Conservation (phyloP, 805 yeast genomes). For the Kodamaea neixiangensis region DNA sequence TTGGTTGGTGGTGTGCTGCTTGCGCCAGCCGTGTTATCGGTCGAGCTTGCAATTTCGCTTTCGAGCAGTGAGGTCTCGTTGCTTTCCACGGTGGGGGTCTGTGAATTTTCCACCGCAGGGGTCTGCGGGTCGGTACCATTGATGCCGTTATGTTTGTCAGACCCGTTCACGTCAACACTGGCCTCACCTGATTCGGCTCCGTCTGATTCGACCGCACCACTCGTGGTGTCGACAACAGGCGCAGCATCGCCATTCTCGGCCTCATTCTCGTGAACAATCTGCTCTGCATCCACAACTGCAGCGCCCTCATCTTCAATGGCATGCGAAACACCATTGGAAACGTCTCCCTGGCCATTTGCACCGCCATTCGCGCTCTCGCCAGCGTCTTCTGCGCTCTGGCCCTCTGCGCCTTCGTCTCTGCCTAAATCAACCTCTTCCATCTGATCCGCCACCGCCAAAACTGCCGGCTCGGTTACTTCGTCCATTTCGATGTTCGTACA, state of each 20-base stretch:
- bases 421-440: constrained; percentile 3
- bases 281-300: not conserved
- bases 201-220: not conserved
- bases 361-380: not conserved
- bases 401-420: not conserved
- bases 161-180: too few species aligned
- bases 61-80: not conserved
- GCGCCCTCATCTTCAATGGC: not conserved
- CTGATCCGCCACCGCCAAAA: constrained; percentile 4
- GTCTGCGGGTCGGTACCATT: not conserved
- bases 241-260: not conserved
- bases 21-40: not conserved
- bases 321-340: not conserved
- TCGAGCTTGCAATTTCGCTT: not conserved
- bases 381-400: not conserved
- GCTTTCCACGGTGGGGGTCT: not conserved
- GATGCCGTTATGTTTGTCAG: not conserved
- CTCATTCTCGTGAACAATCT: not conserved
- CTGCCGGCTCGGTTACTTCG: constrained; percentile 2
- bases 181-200: too few species aligned
- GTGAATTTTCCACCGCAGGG: too few species aligned
- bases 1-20: not conserved
- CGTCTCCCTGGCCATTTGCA: not conserved
- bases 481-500: not conserved
- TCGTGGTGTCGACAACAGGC: not conserved